phyloP scores from a whole-genome alignment of 2,329 filamentous ascomycete genomes.

The Chalaropsis ovoidea region DNA sequence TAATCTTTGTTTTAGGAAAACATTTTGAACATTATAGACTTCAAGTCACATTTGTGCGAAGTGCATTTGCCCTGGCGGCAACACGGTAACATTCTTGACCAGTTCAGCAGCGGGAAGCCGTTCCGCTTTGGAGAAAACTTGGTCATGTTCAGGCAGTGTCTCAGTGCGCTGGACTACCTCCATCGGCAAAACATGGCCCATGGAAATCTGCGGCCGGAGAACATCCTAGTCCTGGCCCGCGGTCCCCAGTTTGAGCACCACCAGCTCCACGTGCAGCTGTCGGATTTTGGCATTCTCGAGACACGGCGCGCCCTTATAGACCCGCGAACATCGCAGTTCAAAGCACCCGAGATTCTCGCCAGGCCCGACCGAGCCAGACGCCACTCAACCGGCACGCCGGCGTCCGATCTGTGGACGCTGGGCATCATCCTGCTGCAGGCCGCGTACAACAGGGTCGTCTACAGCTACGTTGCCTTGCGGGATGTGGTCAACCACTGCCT shows the following conservation, averaged over 20 bases:
- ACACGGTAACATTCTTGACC: not conserved
- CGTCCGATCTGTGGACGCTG: slow-evolving; percentile 14
- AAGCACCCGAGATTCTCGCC: slow-evolving; percentile 14
- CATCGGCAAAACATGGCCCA: slow-evolving; percentile 14
- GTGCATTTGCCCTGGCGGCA: slow-evolving; percentile 10
- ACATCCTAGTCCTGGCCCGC: slow-evolving; percentile 12
- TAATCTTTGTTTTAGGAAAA: slow-evolving; percentile 1
- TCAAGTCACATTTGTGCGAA: not conserved
- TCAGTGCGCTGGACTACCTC: slow-evolving; percentile 9
- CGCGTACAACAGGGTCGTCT: slow-evolving; percentile 6
- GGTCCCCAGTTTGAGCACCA: not conserved
- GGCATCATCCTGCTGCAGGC: slow-evolving; percentile 6
- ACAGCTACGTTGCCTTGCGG: not conserved
- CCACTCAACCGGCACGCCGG: not conserved
- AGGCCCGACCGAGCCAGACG: not conserved
- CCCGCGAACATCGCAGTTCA: not conserved
- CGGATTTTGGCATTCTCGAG: slow-evolving; percentile 21
- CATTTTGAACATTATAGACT: not conserved
- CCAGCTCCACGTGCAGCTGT: slow-evolving; percentile 12
- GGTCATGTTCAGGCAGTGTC: slow-evolving; percentile 11
- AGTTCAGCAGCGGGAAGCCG: not conserved
- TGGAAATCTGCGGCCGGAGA: slow-evolving; percentile 16
- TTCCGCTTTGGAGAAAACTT: slow-evolving; percentile 4
- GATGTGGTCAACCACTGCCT: slow-evolving; percentile 1
- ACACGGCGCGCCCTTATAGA: not conserved